Evolutionary conservation across 2,329 filamentous ascomycete species (phyloP).

Genomic region (Claviceps quebecensis): DNA sequence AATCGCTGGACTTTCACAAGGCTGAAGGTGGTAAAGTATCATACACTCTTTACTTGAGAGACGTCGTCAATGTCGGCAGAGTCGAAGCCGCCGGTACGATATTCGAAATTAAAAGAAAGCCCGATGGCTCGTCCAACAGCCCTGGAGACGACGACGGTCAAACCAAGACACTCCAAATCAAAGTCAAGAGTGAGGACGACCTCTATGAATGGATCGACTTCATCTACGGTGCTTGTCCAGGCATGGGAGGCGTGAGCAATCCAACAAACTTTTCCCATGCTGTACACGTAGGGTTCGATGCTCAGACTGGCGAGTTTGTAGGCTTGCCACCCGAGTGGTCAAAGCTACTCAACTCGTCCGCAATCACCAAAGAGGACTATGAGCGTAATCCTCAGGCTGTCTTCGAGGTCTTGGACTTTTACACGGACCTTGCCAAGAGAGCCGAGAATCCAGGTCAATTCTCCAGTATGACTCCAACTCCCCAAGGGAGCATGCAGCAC

Average conservation of each 20-base stretch:
- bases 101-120: constrained; percentile 77
- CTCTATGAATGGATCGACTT: constrained; percentile 98
- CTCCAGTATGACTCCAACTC: constrained; percentile 53
- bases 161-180: constrained; percentile 75
- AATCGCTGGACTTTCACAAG: constrained; percentile 89
- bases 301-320: constrained; percentile 86
- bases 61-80: constrained; percentile 79
- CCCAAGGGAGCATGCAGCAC: constrained; percentile 42
- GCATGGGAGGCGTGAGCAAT: constrained; percentile 96
- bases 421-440: constrained; percentile 68
- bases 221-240: constrained; percentile 91
- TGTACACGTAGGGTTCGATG: constrained; percentile 95
- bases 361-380: constrained; percentile 97
- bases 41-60: constrained; percentile 72
- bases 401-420: constrained; percentile 72
- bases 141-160: constrained; percentile 67
- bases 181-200: constrained; percentile 89
- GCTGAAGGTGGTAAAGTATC: constrained; percentile 74
- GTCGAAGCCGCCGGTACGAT: constrained; percentile 86
- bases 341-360: constrained; percentile 86
- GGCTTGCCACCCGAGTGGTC: constrained; percentile 95
- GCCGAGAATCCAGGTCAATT: constrained; percentile 58
- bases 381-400: constrained; percentile 86
- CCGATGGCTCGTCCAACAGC: constrained; percentile 54
- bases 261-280: constrained; percentile 96